phyloP scores from a whole-genome alignment of 768 basidiomycete genomes.

The Phylloporus sp. region DNA sequence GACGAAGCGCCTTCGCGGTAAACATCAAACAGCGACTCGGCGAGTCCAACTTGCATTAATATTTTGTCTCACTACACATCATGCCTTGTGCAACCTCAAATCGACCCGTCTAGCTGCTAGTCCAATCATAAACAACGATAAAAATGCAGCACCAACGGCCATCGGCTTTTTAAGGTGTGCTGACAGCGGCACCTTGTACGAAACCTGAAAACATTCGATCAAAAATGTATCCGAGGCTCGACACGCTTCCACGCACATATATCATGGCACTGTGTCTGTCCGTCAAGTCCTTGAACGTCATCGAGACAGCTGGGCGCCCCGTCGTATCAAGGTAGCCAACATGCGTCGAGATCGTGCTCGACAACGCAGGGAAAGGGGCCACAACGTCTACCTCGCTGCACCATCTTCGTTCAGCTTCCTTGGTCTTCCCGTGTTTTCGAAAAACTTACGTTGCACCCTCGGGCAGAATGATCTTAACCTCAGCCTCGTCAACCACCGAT shows the following conservation, averaged over 20 bases:
- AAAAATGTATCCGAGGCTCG: conserved; percentile 4
- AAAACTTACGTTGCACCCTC: conserved; percentile 88
- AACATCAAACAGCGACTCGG: neutral
- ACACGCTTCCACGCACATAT: conserved; percentile 57
- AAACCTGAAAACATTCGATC: conserved; percentile 54
- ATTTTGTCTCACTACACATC: conserved; percentile 6
- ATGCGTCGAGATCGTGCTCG: conserved; percentile 60
- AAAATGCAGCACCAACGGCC: conserved; percentile 68
- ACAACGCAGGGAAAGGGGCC: conserved; percentile 73
- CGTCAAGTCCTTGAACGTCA: conserved; percentile 72
- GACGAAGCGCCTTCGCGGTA: neutral
- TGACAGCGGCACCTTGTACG: conserved; percentile 75
- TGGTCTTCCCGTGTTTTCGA: neutral
- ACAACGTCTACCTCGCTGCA: conserved; percentile 71
- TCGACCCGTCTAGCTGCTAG: conserved; percentile 49
- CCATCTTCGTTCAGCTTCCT: conserved; percentile 9
- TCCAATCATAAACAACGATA: conserved; percentile 57
- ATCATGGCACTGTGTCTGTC: conserved; percentile 76
- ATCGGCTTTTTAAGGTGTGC: conserved; percentile 88
- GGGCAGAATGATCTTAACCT: conserved; percentile 78
- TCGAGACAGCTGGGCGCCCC: conserved; percentile 76
- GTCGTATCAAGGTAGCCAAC: conserved; percentile 88
- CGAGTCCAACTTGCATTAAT: neutral
- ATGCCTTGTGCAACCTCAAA: conserved; percentile 43
- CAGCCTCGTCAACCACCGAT: conserved; percentile 75